Conservation (phyloP, 2,329 filamentous ascomycete genomes). For the Corinectria fuckeliana region DNA sequence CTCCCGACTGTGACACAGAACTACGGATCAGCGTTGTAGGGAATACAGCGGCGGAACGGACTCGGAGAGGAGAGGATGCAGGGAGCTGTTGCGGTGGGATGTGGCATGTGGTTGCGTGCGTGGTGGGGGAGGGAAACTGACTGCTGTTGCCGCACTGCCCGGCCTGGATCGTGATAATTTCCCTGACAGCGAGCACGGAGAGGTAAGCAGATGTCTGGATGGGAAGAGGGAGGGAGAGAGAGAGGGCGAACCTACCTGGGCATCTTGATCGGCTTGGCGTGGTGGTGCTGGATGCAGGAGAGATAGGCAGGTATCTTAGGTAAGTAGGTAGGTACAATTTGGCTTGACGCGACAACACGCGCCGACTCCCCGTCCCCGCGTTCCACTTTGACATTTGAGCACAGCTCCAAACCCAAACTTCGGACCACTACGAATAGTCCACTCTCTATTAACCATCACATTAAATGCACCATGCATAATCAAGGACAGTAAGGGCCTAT, state of each 20-base stretch:
- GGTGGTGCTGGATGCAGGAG: constrained; percentile 17
- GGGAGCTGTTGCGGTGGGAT: constrained; percentile 5
- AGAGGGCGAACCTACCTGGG: constrained; percentile 24
- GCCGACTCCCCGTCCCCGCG: constrained; percentile 15
- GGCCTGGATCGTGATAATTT: constrained; percentile 99
- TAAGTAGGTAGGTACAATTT: too few species aligned
- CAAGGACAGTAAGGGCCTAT: too few species aligned
- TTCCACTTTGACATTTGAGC: constrained; percentile 15
- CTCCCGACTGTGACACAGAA: constrained; percentile 75
- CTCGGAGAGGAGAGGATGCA: not conserved
- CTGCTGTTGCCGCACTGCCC: constrained; percentile 99
- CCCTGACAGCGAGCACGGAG: constrained; percentile 58
- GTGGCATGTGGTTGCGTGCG: not conserved
- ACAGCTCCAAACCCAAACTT: not conserved
- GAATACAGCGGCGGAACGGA: not conserved
- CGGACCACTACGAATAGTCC: not conserved
- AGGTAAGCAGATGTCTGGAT: not conserved
- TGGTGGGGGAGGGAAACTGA: constrained; percentile 58
- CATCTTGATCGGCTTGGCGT: constrained; percentile 29
- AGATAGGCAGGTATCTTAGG: too few species aligned
- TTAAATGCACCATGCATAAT: too few species aligned
- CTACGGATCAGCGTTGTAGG: not conserved
- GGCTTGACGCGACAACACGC: constrained; percentile 25
- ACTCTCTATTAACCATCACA: not conserved
- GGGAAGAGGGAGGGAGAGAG: not conserved